Evolutionary conservation across 352 stramenopile species (phyloP), one percentile per base, ranked within the genome.

Genomic region (Lagenidium sp.): DNA sequence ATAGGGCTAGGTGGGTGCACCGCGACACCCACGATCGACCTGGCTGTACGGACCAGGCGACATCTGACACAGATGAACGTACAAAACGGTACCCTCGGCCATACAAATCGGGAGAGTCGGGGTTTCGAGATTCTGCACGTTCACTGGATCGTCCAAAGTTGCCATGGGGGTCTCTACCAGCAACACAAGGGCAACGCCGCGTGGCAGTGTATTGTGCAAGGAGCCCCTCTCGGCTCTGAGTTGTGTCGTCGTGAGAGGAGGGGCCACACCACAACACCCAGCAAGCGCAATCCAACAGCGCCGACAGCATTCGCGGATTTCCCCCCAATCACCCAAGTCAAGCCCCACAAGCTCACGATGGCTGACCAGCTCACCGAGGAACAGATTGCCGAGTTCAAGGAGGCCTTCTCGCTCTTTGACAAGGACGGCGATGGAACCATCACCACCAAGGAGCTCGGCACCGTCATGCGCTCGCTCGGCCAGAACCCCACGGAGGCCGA

Each of bases 311-410:
- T 89, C 52, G 40, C 63, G 51, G 55, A 84, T 86, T 85, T 70
- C n/a, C 59, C 40, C 62, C 57, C 56, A 63, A 43, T 30, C 16
- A 7, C 60, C 36, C 63, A 75, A 68, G 50, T 35, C 51, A 47
- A 39, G n/a, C n/a, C n/a, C n/a, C n/a, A n/a, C n/a, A n/a, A n/a
- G n/a, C n/a, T 49, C 61, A 68, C 41, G 37, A 93, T 93, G 81
- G 78, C 81, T 65, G 81, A 94, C 68, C 82, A 94, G 55, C 59
- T 95, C 36, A 95, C 83, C n/a, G 78, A 92, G 67, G 78, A 94
- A 67, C 95, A 99, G 77, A 99, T 99, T 78, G 95, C 95, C 32
- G 97, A 99, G 87, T 99, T 99, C 86, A 99, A 99, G 92, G 97
- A 99, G 79, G 97, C 97, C 16, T 99, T 99, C 84, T 98, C 93